Base-by-base conservation (phyloP, 176 grass and related monocot species). In the Zizania latifolia region DNA sequence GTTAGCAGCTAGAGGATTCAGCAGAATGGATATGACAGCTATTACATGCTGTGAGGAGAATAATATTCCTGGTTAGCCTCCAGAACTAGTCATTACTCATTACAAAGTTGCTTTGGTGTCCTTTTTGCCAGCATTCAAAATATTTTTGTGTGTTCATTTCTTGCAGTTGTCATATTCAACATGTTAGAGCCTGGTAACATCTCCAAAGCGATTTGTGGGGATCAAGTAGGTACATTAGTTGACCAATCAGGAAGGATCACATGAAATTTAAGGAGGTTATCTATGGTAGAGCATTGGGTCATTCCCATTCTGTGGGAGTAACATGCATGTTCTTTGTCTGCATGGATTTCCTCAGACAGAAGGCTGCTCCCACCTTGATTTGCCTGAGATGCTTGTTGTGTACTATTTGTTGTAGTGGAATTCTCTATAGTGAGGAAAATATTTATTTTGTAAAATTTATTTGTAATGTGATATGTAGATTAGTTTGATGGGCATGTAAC, bases 31-130 rank as follows among this genome's bases (percentile, higher is more conserved):
- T 72, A 90, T 91, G 84, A 92, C 96, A 48, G 89, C 96, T 58
- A 65, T 99, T 82, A 94, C 89, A 19, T 90, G 90, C 34, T 99
- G 96, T n/a, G 89, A 95, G 81, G 96, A 99, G 66, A 99, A 95
- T 78, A 94, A 95, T 68, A 92, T 95, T 82, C 96, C 96, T 56
- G 96, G 96, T 99, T 79, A 78, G 78, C 58, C 38, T 63, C 45
- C 22, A 68, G 29, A 53, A 19, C 19, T 35, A 63, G 13, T 62
- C 41, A 60, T 55, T n/a, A n/a, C n/a, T n/a, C n/a, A n/a, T n/a
- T 27, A 56, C 62, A 57, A 29, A 19, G 8, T 62, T 75, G 3
- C 26, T n/a, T 58, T 36, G 17, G 28, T 0, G 1, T 53, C n/a
- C 9, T 31, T 46, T 30, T 28, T 41, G n/a, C n/a, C 30, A 10